Base-by-base conservation (phyloP, 108 stramenopile genomes). In the Chaetoceros tenuissimus region DNA sequence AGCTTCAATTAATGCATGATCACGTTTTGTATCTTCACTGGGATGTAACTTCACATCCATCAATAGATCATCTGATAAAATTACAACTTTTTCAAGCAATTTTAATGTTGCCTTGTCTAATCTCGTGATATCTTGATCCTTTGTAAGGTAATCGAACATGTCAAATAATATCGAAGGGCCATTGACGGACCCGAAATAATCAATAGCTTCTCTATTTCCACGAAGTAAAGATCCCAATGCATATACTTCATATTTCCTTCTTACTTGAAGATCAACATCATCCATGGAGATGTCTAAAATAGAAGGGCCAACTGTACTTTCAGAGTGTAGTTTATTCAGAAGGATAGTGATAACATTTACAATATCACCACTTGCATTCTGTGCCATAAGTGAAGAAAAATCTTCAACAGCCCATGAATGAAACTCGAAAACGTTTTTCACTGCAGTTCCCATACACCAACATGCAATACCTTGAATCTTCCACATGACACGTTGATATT, bases 401-500 rank as follows among this genome's bases (percentile, higher is more conserved):
- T 55, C 55, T 69, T 95, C 93, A 24, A 92, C 57, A 7, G 79
- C 81, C 83, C 85, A 97, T 1, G 67, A 29, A 34, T 64, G 75
- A 62, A 93, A 94, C 29, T 94, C 92, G 40, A 57, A 81, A n/a
- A 83, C 68, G 57, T 97, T 97, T 62, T 94, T 90, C 46, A 97
- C 91, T 5, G 92, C 80, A 18, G 93, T 96, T 10, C 96, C 96
- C 22, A 97, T 73, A 5, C 68, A 64, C 85, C 85, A 89, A 1
- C 93, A 87, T 18, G 94, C 94, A 44, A 78, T 53, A 20, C 79
- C 67, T 51, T 83, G 89, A 46, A 95, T 66, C 30, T 55, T 58
- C 40, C 76, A 66, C 19, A 68, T 30, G 17, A 72, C 34, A 10
- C 34, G 5, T 40, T 40, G 34, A 40, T 40, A 40, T 10, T 40